These are phyloP conservation scores for Chimonanthus praecox DNA, from an alignment of 164 flowering plant genomes.

Conservation along the genomic window DNA sequence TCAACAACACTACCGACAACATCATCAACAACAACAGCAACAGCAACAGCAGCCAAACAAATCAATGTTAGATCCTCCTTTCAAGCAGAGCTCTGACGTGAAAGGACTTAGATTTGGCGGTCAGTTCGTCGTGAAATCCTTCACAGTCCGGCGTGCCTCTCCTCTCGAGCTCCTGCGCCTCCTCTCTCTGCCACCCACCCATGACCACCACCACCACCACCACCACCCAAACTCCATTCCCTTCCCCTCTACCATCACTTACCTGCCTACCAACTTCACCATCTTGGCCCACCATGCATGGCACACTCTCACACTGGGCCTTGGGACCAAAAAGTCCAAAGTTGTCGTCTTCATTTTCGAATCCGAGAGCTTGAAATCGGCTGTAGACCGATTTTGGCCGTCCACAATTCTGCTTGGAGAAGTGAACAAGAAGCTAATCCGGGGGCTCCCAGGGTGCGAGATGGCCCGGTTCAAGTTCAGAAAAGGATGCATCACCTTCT, in stretches of 20 bases:
- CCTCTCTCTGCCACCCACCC: slow-evolving; percentile 48
- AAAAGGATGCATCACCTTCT: slow-evolving; percentile 89
- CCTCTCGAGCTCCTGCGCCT: slow-evolving; percentile 57
- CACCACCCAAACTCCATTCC: slow-evolving; percentile 18
- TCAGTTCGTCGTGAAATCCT: slow-evolving; percentile 82
- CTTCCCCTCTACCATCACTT: slow-evolving; percentile 67
- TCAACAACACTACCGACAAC: neutral
- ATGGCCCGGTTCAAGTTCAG: slow-evolving; percentile 91
- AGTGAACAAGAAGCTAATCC: slow-evolving; percentile 66
- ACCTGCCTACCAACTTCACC: slow-evolving; percentile 90
- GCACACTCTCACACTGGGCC: slow-evolving; percentile 93
- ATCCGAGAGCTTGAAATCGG: slow-evolving; percentile 43
- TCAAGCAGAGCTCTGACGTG: slow-evolving; percentile 63
- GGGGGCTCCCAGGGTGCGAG: slow-evolving; percentile 61
- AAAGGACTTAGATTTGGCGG: slow-evolving; percentile 84
- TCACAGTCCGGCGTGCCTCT: slow-evolving; percentile 71
- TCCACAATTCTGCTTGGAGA: slow-evolving; percentile 81
- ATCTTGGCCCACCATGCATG: slow-evolving; percentile 94
- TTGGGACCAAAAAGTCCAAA: slow-evolving; percentile 91
- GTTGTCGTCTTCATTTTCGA: slow-evolving; percentile 85
- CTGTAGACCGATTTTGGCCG: slow-evolving; percentile 69
- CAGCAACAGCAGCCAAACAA: slow-evolving; percentile 24
- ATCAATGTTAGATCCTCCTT: slow-evolving; percentile 36
- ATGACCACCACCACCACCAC: slow-evolving; percentile 6
- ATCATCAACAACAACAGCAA: slow-evolving; percentile 32